Evolutionary conservation across 108 stramenopile genomes (phyloP).

Genomic region (Nannochloropsis granulata): DNA sequence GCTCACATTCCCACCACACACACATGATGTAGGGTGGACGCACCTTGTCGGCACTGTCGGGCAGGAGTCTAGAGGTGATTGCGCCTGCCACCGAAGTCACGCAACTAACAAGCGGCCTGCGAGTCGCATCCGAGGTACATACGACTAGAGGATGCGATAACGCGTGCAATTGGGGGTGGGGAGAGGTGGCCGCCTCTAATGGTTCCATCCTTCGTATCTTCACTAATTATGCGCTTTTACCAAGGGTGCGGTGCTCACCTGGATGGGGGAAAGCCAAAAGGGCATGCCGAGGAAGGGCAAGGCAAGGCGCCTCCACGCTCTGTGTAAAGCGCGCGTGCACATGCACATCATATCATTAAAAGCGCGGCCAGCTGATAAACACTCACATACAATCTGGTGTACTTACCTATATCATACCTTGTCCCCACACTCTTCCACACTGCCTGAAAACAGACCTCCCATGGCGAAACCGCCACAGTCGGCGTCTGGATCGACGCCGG

Average conservation of each 20-base stretch:
- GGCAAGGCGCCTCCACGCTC: not conserved
- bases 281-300: not conserved
- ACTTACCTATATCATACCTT: not conserved
- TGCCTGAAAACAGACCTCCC: conserved; percentile 3
- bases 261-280: too few species aligned
- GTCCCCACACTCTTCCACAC: not conserved
- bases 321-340: too few species aligned
- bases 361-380: too few species aligned
- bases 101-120: conserved; percentile 24
- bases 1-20: not conserved
- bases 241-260: too few species aligned
- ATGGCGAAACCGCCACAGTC: conserved; percentile 48
- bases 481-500: conserved; percentile 51
- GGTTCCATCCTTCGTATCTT: not conserved
- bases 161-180: not conserved
- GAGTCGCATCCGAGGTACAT: conserved; percentile 34
- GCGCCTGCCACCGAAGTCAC: conserved; percentile 36
- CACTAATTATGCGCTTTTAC: not conserved
- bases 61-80: conserved; percentile 2
- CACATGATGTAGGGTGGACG: not conserved
- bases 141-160: too few species aligned
- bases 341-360: too few species aligned
- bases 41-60: not conserved
- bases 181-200: not conserved
- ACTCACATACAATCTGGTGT: not conserved